Evolutionary conservation across 2,329 filamentous ascomycete species (phyloP).

Genomic region (Aspergillus pseudoviridinutans): DNA sequence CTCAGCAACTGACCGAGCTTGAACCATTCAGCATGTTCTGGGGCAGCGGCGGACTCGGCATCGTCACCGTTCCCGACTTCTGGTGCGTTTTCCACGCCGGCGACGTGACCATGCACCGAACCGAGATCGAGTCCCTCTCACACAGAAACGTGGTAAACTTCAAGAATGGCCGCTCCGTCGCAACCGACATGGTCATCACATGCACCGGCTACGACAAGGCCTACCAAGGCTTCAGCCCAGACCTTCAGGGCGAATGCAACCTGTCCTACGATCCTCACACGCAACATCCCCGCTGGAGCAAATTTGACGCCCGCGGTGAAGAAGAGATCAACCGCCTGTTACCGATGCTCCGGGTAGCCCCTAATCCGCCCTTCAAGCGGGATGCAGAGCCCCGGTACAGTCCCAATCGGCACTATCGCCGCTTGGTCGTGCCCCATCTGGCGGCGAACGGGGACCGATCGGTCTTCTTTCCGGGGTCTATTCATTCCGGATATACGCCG

Average conservation of each 20-base stretch:
- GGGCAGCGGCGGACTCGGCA: slow-evolving; percentile 29
- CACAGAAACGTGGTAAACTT: background rate
- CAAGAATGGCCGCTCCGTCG: background rate
- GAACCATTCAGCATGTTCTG: slow-evolving; percentile 30
- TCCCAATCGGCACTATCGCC: background rate
- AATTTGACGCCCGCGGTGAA: background rate
- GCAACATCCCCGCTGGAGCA: background rate
- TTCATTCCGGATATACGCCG: slow-evolving; percentile 28
- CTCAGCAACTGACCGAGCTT: slow-evolving; percentile 6
- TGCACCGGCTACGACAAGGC: slow-evolving; percentile 1
- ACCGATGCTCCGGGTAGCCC: background rate
- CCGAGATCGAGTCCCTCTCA: background rate
- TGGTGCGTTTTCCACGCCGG: slow-evolving; percentile 30
- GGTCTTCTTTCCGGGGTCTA: slow-evolving; percentile 29
- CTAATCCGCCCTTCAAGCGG: background rate
- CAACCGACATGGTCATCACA: background rate
- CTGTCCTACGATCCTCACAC: background rate
- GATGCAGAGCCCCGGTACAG: background rate
- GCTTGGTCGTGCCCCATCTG: slow-evolving; percentile 18
- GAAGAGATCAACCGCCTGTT: background rate
- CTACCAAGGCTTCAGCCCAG: background rate
- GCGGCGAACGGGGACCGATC: slow-evolving; percentile 29
- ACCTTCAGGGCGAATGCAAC: background rate
- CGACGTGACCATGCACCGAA: slow-evolving; percentile 19
- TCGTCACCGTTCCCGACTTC: slow-evolving; percentile 30